Evolutionary conservation across 2,329 filamentous ascomycete species (phyloP), one percentile per base, ranked within the genome.

Genomic region (Trichoderma gracile): DNA sequence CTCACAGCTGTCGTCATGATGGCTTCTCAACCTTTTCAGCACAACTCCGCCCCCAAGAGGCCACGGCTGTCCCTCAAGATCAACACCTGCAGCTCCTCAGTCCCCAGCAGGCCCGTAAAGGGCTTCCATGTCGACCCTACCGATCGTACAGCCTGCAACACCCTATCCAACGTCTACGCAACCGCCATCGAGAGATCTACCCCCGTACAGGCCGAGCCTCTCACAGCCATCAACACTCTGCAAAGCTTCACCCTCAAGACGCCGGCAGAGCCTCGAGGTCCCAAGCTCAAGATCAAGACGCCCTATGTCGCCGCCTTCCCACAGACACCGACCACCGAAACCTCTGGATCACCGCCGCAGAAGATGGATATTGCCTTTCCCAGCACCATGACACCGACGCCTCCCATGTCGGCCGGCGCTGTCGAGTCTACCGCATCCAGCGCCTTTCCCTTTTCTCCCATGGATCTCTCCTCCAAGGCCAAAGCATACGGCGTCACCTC

Each of bases 111-210:
- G 61, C 73, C 79, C 23, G 67, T 69, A 17, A 69, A 73, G 66
- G 72, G 71, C 53, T 74, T 73, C 61, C 64, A 71, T 45, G 69
- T 84, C 45, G 82, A 88, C 69, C 82, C 84, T 33, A 82, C 79
- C 65, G 87, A 86, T 38, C 84, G 85, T 3, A 89, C 86, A 1
- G 79, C 85, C 23, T 87, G 88, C 77, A 89, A 89, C 75, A 89
- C 86, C 2, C 80, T 89, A 45, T 87, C 86, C 61, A 89, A 89
- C 74, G 83, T 86, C 66, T 89, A 89, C 70, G 82, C 84, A 27
- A 84, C 83, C 3, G 84, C 86, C 66, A 86, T 89, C 60, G 85
- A 86, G 73, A 82, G 84, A 54, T 81, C 83, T 30, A 82, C 84
- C 1, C 81, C 84, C 3, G 70, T 77, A 42, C 78, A 79, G 47